These are phyloP conservation scores for Xylariaceae sp. DNA, from an alignment of 2,329 filamentous ascomycete species.

Conservation along the genomic window DNA sequence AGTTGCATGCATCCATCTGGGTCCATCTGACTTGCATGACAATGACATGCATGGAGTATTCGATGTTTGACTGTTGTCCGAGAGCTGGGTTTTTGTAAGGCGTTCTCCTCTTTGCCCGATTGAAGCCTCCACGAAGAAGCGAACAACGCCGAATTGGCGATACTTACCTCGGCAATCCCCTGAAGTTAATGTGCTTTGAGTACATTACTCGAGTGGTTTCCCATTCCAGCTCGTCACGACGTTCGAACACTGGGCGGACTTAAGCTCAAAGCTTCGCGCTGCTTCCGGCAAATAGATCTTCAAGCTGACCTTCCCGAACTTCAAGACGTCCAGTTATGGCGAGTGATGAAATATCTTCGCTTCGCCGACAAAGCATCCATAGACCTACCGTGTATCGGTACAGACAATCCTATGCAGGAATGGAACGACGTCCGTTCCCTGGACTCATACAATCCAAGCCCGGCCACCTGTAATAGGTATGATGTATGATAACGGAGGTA, in stretches of 20 bases:
- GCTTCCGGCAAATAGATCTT: background rate
- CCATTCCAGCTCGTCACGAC: no score
- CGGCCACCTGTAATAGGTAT: background rate
- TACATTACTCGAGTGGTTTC: background rate
- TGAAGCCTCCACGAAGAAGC: slow-evolving; percentile 3
- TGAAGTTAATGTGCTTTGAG: background rate
- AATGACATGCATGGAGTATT: background rate
- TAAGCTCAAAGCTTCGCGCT: no score
- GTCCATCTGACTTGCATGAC: background rate
- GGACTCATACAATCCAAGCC: background rate
- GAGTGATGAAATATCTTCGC: background rate
- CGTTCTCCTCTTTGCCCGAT: slow-evolving; percentile 9
- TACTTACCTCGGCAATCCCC: background rate
- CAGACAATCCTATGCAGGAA: background rate
- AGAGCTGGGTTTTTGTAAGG: background rate
- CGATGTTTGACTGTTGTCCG: background rate
- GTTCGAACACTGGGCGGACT: background rate
- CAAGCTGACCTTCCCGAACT: background rate
- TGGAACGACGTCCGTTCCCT: background rate
- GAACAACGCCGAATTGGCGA: background rate
- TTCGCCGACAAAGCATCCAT: background rate
- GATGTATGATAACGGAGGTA: background rate
- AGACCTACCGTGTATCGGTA: background rate
- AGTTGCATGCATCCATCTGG: background rate
- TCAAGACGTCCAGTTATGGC: no score